A percentile compares a stretch with the other conserved stretches of the same genome.
These are phyloP conservation scores for Sphaceloma murrayae DNA, from an alignment of 2,329 filamentous ascomycete species.

Conservation along the genomic window DNA sequence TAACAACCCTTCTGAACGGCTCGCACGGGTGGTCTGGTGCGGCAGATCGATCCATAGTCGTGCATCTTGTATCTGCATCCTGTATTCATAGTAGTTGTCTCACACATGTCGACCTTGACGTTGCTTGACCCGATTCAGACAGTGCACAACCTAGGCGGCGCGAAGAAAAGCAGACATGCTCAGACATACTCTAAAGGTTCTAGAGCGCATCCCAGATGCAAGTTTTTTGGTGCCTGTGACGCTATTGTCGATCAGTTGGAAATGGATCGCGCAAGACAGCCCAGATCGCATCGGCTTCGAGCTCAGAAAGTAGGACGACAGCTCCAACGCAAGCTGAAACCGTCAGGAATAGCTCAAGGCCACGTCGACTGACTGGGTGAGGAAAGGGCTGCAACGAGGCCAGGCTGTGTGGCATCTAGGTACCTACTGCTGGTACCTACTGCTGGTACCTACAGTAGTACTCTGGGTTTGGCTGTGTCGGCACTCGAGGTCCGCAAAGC, in stretches of 20 bases:
- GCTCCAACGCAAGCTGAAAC: slow-evolving; percentile 9
- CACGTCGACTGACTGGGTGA: not conserved
- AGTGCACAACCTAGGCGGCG: too few species aligned
- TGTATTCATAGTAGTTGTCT: too few species aligned
- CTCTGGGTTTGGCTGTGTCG: not conserved
- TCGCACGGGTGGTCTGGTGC: not conserved
- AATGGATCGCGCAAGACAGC: too few species aligned
- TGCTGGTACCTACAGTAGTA: too few species aligned
- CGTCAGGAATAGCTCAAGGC: slow-evolving; percentile 3
- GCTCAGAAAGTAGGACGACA: too few species aligned
- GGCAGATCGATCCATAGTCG: not conserved
- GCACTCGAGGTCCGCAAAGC: too few species aligned
- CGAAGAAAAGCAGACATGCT: too few species aligned
- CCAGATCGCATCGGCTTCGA: not conserved
- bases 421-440: too few species aligned
- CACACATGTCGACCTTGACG: slow-evolving; percentile 1
- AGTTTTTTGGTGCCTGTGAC: slow-evolving; percentile 14
- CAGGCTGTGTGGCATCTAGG: slow-evolving; percentile 1
- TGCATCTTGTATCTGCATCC: too few species aligned
- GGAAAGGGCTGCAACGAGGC: not conserved
- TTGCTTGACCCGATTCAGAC: slow-evolving; percentile 7
- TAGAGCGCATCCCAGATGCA: not conserved
- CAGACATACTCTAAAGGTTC: too few species aligned
- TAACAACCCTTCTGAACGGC: not conserved
- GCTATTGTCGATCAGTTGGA: slow-evolving; percentile 6